Evolutionary conservation across 345 rosid genomes (phyloP), one percentile per base, ranked within the genome.

Genomic region (Sisymbrium irio): DNA sequence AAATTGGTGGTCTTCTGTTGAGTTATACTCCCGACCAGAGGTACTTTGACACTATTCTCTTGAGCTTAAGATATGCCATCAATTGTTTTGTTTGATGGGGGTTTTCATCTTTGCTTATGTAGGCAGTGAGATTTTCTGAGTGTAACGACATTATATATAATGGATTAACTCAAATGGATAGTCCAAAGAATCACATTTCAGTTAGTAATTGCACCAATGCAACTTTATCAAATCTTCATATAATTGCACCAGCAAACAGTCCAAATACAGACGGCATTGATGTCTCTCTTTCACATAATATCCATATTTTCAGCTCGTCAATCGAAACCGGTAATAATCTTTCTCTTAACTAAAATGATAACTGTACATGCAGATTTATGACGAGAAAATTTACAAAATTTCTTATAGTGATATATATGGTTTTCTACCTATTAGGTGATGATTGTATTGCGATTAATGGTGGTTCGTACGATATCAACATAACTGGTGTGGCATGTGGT

Each of bases 401-500:
- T 32, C 7, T 30, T n/a, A n/a, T 32, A n/a, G 10, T 55, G 60
- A 6, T 36, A n/a, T n/a, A n/a, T n/a, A n/a, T n/a, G n/a, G n/a
- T n/a, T n/a, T n/a, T n/a, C n/a, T n/a, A 37, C 45, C 6, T 61
- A 8, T 53, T 50, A 67, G 78, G 71, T 19, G 77, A 73, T 32
- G 77, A 73, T 8, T 73, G 77, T 54, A 15, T 73, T 54, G 77
- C 77, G 30, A 42, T 73, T 51, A 40, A 0, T 6, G 42, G 14
- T 72, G 67, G 77, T 46, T 42, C 62, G 8, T 55, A 46, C 13
- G 6, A 50, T 5, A 70, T 86, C 58, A 84, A 59, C 13, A 63
- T 88, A 69, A 75, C 81, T 10, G 14, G 54, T 9, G 65, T 88
- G 22, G 42, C 67, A 11, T 88, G 90, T 27, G 93, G 90, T 20